These are phyloP conservation scores for Tuber calosporum DNA, from an alignment of 495 filamentous ascomycete genomes.

Conservation along the genomic window DNA sequence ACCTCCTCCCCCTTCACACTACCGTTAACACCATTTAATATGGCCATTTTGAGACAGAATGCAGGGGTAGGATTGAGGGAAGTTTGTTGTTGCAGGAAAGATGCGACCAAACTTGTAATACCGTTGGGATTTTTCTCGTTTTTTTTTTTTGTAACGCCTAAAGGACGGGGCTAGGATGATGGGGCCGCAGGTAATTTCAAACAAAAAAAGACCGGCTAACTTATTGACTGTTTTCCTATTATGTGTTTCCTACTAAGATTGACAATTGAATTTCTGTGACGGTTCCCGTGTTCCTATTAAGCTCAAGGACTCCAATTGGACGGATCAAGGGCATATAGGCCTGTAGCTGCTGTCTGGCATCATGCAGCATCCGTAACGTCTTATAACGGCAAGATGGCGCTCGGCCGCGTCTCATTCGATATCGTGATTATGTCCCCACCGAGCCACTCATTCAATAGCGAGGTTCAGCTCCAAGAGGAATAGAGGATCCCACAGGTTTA, in stretches of 20 bases:
- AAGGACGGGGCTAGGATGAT: not conserved
- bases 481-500: not conserved
- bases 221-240: not conserved
- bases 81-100: not conserved
- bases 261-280: not conserved
- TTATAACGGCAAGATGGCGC: not conserved
- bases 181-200: slow-evolving; percentile 1
- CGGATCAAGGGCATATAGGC: not conserved
- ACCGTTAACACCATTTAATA: not conserved
- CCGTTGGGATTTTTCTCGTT: not conserved
- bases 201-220: not conserved
- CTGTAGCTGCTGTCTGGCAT: not conserved
- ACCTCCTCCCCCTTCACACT: slow-evolving; percentile 34
- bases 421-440: not conserved
- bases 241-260: not conserved
- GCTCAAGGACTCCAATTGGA: not conserved
- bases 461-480: not conserved
- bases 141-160: not conserved
- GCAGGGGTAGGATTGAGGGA: not conserved
- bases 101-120: not conserved
- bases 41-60: not conserved
- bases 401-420: not conserved
- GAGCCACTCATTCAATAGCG: not conserved
- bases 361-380: not conserved
- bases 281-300: not conserved